Percentiles rank a stretch among this genome's conserved stretches.
Evolutionary conservation across 257 asterid genomes (phyloP).

Genomic region (Solanum appendiculatum): DNA sequence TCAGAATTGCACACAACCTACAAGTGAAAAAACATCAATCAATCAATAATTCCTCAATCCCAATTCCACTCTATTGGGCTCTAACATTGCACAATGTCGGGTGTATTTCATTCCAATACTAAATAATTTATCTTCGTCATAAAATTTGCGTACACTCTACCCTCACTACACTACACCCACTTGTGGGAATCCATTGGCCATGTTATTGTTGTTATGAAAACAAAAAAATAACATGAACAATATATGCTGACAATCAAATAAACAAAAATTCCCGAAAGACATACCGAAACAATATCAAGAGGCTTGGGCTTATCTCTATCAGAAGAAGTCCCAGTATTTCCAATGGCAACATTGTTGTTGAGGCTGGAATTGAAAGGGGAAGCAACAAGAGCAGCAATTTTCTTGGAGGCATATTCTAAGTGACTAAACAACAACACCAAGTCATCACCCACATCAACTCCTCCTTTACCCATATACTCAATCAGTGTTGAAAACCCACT

Average conservation of each 20-base stretch:
- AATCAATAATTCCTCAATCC: neutral
- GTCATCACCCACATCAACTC: constrained; percentile 59
- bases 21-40: neutral
- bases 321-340: constrained; percentile 2
- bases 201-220: neutral
- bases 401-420: constrained; percentile 76
- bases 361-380: constrained; percentile 71
- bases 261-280: constrained; percentile 3
- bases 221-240: neutral
- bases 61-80: neutral
- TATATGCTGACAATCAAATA: neutral
- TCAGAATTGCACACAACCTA: neutral
- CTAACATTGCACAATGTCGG: neutral
- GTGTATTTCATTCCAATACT: too few relatives aligned
- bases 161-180: too few relatives aligned
- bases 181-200: neutral
- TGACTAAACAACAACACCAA: constrained; percentile 56
- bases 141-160: too few relatives aligned
- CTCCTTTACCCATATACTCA: constrained; percentile 59
- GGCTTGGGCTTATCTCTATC: constrained; percentile 95
- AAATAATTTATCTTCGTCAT: too few relatives aligned
- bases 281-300: constrained; percentile 72
- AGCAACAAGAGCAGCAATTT: constrained; percentile 85
- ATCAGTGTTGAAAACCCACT: constrained; percentile 46
- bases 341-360: constrained; percentile 14